Base-by-base conservation (phyloP, 768 basidiomycete genomes). In the Collybia mongolica region DNA sequence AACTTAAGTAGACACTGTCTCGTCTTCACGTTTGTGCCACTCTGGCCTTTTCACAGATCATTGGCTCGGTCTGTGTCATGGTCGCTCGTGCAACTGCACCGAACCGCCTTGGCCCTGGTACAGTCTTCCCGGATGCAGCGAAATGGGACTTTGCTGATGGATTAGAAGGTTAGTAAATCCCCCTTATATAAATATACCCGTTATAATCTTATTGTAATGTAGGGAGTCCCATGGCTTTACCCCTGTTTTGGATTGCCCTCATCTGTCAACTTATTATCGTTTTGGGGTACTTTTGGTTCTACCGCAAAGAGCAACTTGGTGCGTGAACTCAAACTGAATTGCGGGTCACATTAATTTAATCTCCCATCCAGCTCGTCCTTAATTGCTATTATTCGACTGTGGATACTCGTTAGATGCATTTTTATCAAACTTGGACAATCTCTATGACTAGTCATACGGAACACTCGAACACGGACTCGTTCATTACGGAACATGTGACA, bases 201-300 rank as follows among this genome's bases (percentile, higher is more conserved):
- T 22, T 40, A 7, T 39, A 20, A 17, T 20, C 15, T 32, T n/a
- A 32, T 51, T 9, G 29, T 26, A n/a, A 26, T 32, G 14, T 32
- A 75, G 83, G 83, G 54, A 92, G 90, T 59, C 90, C 90, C 18
- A 84, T 93, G 81, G 89, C 87, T 17, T 75, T 80, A 14, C 85
- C 90, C 48, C 77, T 89, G 39, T 96, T 96, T 76, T 96, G 93
- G 93, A 69, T 94, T 44, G 91, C 90, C 40, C 72, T 90, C 48
- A 59, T 83, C 6, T 89, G 83, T 64, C 90, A 93, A 64, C 62
- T 96, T 47, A 67, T 93, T 57, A 93, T 96, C 62, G 91, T 95
- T 51, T 68, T 86, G 53, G 93, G 93, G 18, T 96, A 96, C 73
- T 93, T 94, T 76, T 90, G 90, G 90, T 95, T 96, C 82, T 96